phyloP scores from a whole-genome alignment of 1,284 basidiomycete species.

The Heterobasidion irregulare region DNA sequence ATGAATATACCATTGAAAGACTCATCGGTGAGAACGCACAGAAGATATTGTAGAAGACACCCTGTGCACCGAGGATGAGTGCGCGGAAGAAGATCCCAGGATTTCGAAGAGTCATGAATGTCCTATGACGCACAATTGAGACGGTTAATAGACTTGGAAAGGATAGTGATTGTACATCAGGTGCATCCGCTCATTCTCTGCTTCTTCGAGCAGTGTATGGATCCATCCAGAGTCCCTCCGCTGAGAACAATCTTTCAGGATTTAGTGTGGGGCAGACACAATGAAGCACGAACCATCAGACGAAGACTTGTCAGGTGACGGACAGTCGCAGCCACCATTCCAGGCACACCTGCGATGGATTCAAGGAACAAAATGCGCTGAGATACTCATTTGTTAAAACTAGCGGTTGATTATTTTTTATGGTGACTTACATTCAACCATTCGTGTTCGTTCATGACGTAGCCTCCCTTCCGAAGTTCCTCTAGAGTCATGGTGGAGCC shows the following conservation, averaged over 20 bases:
- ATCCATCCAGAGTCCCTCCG: conserved; percentile 87
- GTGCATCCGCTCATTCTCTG: conserved; percentile 95
- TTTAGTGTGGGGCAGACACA: not conserved
- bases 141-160: conserved; percentile 4
- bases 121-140: conserved; percentile 36
- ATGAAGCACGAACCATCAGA: conserved; percentile 51
- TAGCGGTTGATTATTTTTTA: not conserved
- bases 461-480: conserved; percentile 66
- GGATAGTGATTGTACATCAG: conserved; percentile 49
- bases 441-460: conserved; percentile 62
- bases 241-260: conserved; percentile 25
- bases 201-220: conserved; percentile 81
- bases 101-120: conserved; percentile 81
- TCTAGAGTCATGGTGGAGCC: conserved; percentile 54
- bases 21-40: conserved; percentile 37
- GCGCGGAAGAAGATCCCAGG: conserved; percentile 76
- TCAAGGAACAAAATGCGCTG: conserved; percentile 85
- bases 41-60: conserved; percentile 87
- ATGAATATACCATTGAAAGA: conserved; percentile 3
- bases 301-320: conserved; percentile 80
- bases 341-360: conserved; percentile 87
- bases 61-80: conserved; percentile 81
- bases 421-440: conserved; percentile 62
- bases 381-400: conserved; percentile 1
- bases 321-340: conserved; percentile 87